phyloP scores from a whole-genome alignment of 1,284 basidiomycete species.

The Porogramme epimiltina region DNA sequence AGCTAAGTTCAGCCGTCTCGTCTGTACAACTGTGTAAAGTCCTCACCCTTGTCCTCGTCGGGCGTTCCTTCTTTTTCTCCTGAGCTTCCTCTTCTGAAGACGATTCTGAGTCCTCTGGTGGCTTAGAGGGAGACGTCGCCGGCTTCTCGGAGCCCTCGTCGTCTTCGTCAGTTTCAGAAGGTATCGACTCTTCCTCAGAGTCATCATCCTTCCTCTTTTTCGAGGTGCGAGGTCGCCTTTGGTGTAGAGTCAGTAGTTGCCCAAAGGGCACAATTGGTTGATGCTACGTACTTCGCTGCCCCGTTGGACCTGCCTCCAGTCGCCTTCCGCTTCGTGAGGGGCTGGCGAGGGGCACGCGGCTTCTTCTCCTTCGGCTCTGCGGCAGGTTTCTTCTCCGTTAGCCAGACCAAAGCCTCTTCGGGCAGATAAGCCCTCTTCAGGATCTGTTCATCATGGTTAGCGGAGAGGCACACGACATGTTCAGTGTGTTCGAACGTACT shows the following conservation, averaged over 20 bases:
- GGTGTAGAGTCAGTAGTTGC: neutral
- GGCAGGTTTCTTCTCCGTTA: slow-evolving; percentile 42
- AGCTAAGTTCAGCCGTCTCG: neutral
- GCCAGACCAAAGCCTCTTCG: slow-evolving; percentile 56
- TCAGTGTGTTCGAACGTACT: slow-evolving; percentile 40
- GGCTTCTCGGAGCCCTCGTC: slow-evolving; percentile 29
- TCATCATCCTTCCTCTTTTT: slow-evolving; percentile 39
- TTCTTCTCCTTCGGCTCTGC: slow-evolving; percentile 34
- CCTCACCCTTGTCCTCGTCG: slow-evolving; percentile 47
- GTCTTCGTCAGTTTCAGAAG: slow-evolving; percentile 29
- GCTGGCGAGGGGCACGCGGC: slow-evolving; percentile 31
- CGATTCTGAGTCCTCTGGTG: slow-evolving; percentile 25
- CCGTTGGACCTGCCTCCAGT: slow-evolving; percentile 38
- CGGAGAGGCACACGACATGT: neutral
- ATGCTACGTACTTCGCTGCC: slow-evolving; percentile 39
- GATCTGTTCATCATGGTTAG: slow-evolving; percentile 42
- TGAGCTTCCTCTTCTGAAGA: slow-evolving; percentile 35
- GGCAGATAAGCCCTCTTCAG: slow-evolving; percentile 67
- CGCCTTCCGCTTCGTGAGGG: slow-evolving; percentile 43
- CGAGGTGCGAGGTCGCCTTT: slow-evolving; percentile 32
- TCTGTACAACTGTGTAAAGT: neutral
- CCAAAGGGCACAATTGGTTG: neutral
- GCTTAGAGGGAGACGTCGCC: slow-evolving; percentile 20
- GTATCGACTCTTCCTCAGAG: slow-evolving; percentile 32
- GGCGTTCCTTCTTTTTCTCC: slow-evolving; percentile 35